Percentiles rank a stretch among this genome's conserved stretches.
These are phyloP conservation scores for Penicillium lagena DNA, from an alignment of 495 filamentous ascomycete species.

Conservation along the genomic window DNA sequence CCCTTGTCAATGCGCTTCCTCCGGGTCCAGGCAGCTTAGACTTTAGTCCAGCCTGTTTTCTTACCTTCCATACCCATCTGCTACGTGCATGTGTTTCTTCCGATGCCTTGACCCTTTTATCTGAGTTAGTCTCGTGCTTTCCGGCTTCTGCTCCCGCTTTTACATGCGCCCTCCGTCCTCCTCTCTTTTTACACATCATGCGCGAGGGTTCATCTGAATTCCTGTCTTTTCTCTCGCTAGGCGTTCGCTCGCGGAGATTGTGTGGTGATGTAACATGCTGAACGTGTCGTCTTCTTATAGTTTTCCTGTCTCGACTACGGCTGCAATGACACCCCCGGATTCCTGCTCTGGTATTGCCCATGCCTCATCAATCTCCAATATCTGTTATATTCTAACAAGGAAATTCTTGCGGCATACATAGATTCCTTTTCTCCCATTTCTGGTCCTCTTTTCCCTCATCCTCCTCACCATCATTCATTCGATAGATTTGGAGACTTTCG, in stretches of 20 bases:
- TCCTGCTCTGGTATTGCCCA: constrained; percentile 37
- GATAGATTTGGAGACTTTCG: constrained; percentile 38
- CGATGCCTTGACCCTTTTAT: constrained; percentile 19
- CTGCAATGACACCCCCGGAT: constrained; percentile 42
- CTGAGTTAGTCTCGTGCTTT: constrained; percentile 8
- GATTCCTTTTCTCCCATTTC: constrained; percentile 36
- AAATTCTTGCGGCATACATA: not conserved
- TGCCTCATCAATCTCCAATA: constrained; percentile 11
- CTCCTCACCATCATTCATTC: constrained; percentile 25
- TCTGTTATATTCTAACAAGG: constrained; percentile 5
- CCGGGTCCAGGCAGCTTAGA: constrained; percentile 28
- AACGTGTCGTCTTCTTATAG: constrained; percentile 20
- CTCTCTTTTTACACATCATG: constrained; percentile 12
- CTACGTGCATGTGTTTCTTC: constrained; percentile 23
- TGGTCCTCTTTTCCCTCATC: constrained; percentile 33
- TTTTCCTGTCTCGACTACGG: constrained; percentile 33
- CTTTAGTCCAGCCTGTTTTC: constrained; percentile 22
- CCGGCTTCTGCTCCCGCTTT: constrained; percentile 4
- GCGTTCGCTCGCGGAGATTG: constrained; percentile 3
- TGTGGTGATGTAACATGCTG: constrained; percentile 17
- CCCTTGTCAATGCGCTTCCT: constrained; percentile 33
- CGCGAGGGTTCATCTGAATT: constrained; percentile 7
- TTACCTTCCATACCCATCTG: constrained; percentile 25
- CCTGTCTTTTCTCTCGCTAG: not conserved
- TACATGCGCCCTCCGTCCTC: constrained; percentile 6